These are phyloP conservation scores for Solanum hybrid DNA, from an alignment of 305 asterid genomes.

Conservation along the genomic window DNA sequence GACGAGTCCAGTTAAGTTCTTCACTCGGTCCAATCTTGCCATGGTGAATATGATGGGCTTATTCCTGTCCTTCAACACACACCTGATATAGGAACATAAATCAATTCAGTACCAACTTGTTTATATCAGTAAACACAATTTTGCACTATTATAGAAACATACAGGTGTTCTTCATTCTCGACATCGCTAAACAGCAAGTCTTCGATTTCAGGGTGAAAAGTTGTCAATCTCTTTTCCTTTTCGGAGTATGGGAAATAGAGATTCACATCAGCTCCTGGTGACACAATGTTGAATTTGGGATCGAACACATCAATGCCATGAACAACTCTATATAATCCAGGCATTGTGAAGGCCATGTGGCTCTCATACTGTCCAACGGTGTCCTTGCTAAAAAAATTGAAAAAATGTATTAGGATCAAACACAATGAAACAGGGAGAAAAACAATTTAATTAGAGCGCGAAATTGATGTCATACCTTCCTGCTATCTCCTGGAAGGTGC, in stretches of 20 bases:
- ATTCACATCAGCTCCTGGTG: slow-evolving; percentile 66
- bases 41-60: slow-evolving; percentile 72
- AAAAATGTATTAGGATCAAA: not conserved
- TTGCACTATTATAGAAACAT: slow-evolving; percentile 14
- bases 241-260: slow-evolving; percentile 61
- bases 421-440: not conserved
- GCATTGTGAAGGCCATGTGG: slow-evolving; percentile 80
- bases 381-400: slow-evolving; percentile 45
- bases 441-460: not conserved
- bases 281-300: slow-evolving; percentile 79
- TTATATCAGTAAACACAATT: not conserved
- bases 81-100: slow-evolving; percentile 18
- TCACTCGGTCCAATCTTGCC: slow-evolving; percentile 78
- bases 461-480: slow-evolving; percentile 43
- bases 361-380: slow-evolving; percentile 78
- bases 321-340: slow-evolving; percentile 71
- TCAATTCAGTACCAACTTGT: not conserved
- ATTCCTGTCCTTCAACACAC: slow-evolving; percentile 67
- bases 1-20: slow-evolving; percentile 66
- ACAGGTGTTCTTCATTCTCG: slow-evolving; percentile 75
- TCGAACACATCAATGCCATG: slow-evolving; percentile 70
- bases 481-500: slow-evolving; percentile 81
- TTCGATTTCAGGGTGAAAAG: slow-evolving; percentile 59
- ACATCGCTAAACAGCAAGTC: slow-evolving; percentile 61
- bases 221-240: slow-evolving; percentile 50